Percentiles rank a stretch among this genome's conserved stretches.
These are phyloP conservation scores for Fusarium compactum DNA, from an alignment of 2,329 filamentous ascomycete species.

Conservation along the genomic window DNA sequence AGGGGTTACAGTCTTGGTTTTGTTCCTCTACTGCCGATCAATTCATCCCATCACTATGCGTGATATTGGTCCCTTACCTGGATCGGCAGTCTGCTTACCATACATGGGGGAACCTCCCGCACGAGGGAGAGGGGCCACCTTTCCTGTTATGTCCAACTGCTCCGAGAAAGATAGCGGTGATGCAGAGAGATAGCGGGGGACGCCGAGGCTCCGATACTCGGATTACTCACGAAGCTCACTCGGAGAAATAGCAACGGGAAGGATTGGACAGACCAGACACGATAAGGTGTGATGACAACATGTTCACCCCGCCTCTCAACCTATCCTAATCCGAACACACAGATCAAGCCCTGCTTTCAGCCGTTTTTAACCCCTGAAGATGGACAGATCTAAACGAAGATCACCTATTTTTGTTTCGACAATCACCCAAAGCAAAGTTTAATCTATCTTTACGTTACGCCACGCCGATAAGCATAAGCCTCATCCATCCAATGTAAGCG, in stretches of 20 bases:
- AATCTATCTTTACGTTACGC: background rate
- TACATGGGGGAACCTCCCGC: conserved; percentile 7
- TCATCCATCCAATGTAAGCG: background rate
- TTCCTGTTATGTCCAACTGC: conserved; percentile 12
- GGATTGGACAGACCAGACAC: conserved; percentile 10
- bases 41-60: conserved; percentile 1
- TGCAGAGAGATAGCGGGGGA: conserved; percentile 15
- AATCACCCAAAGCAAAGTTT: background rate
- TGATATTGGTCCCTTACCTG: conserved; percentile 4
- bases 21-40: conserved; percentile 11
- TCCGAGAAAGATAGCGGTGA: conserved; percentile 19
- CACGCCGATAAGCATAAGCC: conserved; percentile 1
- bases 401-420: background rate
- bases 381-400: background rate
- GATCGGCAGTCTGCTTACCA: conserved; percentile 15
- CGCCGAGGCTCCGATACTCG: conserved; percentile 2
- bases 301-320: conserved; percentile 11
- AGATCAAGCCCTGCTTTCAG: background rate
- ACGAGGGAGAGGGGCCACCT: background rate
- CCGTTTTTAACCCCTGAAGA: background rate
- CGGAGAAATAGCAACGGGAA: conserved; percentile 25
- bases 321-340: background rate
- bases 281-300: conserved; percentile 20
- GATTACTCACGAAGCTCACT: conserved; percentile 9
- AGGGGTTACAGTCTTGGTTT: conserved; percentile 20